Evolutionary conservation across 345 rosid genomes (phyloP).

Genomic region (Clausena lansium): DNA sequence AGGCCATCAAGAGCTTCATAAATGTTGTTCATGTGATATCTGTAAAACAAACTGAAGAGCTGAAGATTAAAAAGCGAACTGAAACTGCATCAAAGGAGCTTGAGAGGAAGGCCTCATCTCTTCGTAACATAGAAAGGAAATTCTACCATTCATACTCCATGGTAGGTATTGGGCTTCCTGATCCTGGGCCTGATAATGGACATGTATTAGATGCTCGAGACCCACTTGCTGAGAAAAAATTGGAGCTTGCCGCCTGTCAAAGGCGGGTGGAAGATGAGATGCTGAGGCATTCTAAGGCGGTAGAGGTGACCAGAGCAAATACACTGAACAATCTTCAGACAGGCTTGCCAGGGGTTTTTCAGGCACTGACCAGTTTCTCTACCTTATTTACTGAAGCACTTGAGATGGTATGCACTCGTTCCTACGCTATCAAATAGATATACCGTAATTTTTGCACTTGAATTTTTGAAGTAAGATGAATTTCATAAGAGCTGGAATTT

Average conservation of each 20-base stretch:
- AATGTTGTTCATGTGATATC: constrained; percentile 80
- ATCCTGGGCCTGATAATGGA: constrained; percentile 60
- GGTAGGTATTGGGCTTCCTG: constrained; percentile 84
- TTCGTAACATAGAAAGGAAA: constrained; percentile 85
- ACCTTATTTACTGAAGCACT: constrained; percentile 69
- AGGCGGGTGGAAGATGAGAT: constrained; percentile 91
- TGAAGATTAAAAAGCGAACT: constrained; percentile 72
- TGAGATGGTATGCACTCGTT: constrained; percentile 64
- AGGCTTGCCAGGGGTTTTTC: constrained; percentile 92
- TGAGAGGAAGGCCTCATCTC: constrained; percentile 89
- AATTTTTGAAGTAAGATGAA: constrained; percentile 27
- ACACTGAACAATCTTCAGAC: constrained; percentile 88
- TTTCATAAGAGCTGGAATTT: constrained; percentile 34
- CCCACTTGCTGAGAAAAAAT: constrained; percentile 81
- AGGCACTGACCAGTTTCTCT: constrained; percentile 85
- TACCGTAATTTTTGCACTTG: constrained; percentile 11
- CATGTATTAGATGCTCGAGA: constrained; percentile 81
- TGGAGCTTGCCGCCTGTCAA: constrained; percentile 82
- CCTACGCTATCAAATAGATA: constrained; percentile 72
- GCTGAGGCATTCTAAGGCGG: constrained; percentile 81
- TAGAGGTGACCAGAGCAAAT: constrained; percentile 90
- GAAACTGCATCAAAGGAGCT: constrained; percentile 82
- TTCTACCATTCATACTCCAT: constrained; percentile 89
- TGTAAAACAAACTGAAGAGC: constrained; percentile 71
- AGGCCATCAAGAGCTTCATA: constrained; percentile 96